Base-by-base conservation (phyloP, 176 grass and related monocot genomes). In the Musa itinerans region DNA sequence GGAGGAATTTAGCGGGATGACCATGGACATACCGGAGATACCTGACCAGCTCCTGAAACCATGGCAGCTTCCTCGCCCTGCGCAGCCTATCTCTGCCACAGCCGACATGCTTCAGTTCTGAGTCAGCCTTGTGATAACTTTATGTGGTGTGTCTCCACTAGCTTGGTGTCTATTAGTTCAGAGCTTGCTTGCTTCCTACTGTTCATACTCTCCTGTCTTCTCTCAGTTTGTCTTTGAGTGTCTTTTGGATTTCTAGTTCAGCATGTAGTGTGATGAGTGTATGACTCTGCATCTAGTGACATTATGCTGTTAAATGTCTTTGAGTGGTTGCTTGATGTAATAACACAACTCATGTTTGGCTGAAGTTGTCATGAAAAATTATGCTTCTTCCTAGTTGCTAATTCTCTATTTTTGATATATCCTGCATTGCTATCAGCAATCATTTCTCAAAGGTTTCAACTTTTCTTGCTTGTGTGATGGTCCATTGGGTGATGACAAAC, bases 11-110 rank as follows among this genome's bases (percentile, higher is more conserved):
- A 50, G 15, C 17, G 67, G 67, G 34, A n/a, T 69, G 43, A 5
- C 67, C 2, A 69, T 69, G 67, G 67, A 69, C 34, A 69, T 50
- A 19, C 67, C 67, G 2, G 67, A 69, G 34, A 69, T 69, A 17
- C 67, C 67, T n/a, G 67, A 69, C 19, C 22, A 14, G 22, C 7
- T 54, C 1, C n/a, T 54, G 71, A 73, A 34, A 26, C 26, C 67
- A 27, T 69, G 67, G 67, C 27, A 50, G 17, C 13, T 48, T 5
- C 67, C 67, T 69, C n/a, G 14, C 27, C 67, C 11, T 12, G 8
- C 67, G 16, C 34, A 50, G 1, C 67, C 16, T 10, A 17, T 69
- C 67, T 69, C 67, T 49, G 43, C 67, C 3, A 50, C 12, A 10
- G 67, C 23, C 1, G 17, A 69, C 67, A 69, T 69, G 67, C 20